phyloP scores from a whole-genome alignment of 345 rosid genomes.

The Toxicodendron radicans region DNA sequence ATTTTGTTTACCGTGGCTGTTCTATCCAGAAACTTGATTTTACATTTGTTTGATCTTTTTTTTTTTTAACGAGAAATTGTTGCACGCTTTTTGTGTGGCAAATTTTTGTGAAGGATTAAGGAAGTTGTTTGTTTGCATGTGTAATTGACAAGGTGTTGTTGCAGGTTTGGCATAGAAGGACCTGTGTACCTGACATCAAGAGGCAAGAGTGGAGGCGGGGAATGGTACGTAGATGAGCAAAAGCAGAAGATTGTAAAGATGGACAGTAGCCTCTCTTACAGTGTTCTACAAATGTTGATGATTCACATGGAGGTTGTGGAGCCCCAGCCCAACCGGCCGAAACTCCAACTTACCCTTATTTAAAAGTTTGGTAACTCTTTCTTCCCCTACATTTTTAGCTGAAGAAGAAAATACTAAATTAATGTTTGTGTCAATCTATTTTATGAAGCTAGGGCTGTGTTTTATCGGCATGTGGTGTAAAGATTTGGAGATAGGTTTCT shows the following conservation, averaged over 20 bases:
- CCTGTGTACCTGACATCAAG: conserved; percentile 71
- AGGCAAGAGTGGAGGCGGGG: conserved; percentile 77
- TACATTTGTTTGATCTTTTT: background rate
- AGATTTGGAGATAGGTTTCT: too few relatives aligned
- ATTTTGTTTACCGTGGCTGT: background rate
- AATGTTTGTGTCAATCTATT: background rate
- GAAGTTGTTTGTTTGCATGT: background rate
- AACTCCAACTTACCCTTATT: conserved; percentile 75
- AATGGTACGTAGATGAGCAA: conserved; percentile 91
- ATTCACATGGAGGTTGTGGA: conserved; percentile 93
- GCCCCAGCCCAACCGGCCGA: conserved; percentile 95
- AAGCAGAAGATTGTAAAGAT: conserved; percentile 90
- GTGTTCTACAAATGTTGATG: conserved; percentile 66
- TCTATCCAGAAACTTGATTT: background rate
- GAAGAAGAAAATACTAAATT: background rate
- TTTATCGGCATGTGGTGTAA: background rate
- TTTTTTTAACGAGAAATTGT: background rate
- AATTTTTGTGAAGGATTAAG: background rate
- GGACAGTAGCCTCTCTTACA: conserved; percentile 68
- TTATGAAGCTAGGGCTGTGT: background rate
- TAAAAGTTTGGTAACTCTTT: conserved; percentile 22
- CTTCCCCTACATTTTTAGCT: background rate
- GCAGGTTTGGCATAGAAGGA: conserved; percentile 96
- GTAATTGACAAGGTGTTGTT: conserved; percentile 1
- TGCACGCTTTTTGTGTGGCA: background rate